A percentile compares a stretch with the other conserved stretches of the same genome.
phyloP scores from a whole-genome alignment of 441 rosid species.

The Euphorbia schlechtendalii region DNA sequence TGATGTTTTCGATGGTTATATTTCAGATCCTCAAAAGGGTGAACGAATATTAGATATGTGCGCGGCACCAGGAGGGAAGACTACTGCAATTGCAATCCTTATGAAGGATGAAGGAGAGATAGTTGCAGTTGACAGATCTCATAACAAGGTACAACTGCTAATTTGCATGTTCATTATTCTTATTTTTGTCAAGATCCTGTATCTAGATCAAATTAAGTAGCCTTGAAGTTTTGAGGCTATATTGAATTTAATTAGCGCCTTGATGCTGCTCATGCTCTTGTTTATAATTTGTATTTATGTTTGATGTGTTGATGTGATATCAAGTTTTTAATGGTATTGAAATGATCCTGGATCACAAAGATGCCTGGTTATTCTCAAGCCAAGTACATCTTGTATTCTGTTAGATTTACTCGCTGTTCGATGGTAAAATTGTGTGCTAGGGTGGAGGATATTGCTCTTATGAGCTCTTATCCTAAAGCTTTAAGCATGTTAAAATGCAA shows the following conservation, averaged over 20 bases:
- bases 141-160: constrained; percentile 64
- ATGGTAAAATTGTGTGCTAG: neutral
- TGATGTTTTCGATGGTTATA: constrained; percentile 13
- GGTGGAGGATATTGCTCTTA: neutral
- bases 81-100: constrained; percentile 83
- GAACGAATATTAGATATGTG: constrained; percentile 94
- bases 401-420: neutral
- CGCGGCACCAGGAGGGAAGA: constrained; percentile 98
- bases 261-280: neutral
- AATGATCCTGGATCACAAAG: neutral
- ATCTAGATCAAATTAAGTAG: neutral
- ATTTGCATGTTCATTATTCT: no score
- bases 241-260: neutral
- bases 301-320: neutral
- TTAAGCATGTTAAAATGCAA: neutral
- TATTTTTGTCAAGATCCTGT: neutral
- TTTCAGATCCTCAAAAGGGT: constrained; percentile 85
- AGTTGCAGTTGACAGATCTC: constrained; percentile 90
- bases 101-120: constrained; percentile 93
- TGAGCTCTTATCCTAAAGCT: neutral
- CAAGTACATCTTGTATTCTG: neutral
- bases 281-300: neutral
- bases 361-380: neutral
- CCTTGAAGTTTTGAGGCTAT: constrained; percentile 11
- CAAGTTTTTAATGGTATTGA: neutral